Conservation (phyloP, 2,329 filamentous ascomycete genomes). For the Colletotrichum sp. region DNA sequence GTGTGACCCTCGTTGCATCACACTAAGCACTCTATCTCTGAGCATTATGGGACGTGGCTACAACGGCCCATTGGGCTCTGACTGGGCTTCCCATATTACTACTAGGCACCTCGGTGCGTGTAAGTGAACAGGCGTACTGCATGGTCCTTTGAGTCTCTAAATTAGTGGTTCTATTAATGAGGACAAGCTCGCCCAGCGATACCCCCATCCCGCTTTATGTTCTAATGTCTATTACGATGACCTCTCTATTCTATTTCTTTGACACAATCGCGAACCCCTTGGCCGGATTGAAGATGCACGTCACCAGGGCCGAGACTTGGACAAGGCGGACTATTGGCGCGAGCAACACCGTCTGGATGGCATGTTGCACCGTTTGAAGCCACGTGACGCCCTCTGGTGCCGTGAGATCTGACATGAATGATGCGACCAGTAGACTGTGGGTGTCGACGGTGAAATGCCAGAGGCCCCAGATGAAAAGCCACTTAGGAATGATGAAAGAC, state of each 20-base stretch:
- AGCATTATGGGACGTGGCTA: background rate
- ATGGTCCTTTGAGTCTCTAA: background rate
- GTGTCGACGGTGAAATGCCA: background rate
- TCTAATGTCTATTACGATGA: background rate
- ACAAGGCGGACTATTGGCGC: background rate
- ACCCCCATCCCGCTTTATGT: background rate
- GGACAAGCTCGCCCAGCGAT: background rate
- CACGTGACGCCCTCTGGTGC: background rate
- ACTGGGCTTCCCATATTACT: fast-evolving
- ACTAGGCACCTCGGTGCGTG: background rate
- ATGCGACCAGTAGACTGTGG: background rate
- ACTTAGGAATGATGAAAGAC: background rate
- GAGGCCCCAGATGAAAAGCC: background rate
- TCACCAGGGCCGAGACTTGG: background rate
- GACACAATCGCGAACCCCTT: background rate
- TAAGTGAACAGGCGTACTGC: background rate
- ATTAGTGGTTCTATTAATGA: background rate
- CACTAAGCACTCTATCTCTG: fast-evolving
- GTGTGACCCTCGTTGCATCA: fast-evolving
- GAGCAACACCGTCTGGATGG: background rate
- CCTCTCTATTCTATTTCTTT: background rate
- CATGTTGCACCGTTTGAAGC: background rate
- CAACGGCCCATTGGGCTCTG: background rate
- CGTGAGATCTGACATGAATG: background rate
- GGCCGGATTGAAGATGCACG: background rate